phyloP scores from a whole-genome alignment of 257 asterid genomes.

The Nemophila menziesii region DNA sequence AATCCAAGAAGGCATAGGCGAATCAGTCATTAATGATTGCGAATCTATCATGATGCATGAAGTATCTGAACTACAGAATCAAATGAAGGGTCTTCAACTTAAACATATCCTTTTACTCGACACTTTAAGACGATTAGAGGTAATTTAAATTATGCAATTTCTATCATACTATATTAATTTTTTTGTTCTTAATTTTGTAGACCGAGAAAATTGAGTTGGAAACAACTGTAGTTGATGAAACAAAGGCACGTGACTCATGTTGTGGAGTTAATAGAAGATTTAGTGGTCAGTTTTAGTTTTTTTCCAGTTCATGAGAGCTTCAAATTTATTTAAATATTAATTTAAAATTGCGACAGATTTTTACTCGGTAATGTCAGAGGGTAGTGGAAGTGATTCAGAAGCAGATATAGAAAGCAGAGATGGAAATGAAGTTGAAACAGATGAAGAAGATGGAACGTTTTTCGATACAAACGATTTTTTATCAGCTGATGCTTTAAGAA shows the following conservation, averaged over 20 bases:
- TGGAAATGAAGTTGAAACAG: slow-evolving; percentile 80
- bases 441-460: slow-evolving; percentile 74
- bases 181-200: slow-evolving; percentile 33
- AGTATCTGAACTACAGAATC: slow-evolving; percentile 70
- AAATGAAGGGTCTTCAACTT: slow-evolving; percentile 65
- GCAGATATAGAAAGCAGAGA: slow-evolving; percentile 78
- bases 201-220: slow-evolving; percentile 91
- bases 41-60: slow-evolving; percentile 74
- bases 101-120: slow-evolving; percentile 84
- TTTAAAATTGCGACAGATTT: slow-evolving; percentile 46
- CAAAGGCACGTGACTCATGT: slow-evolving; percentile 89
- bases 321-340: too few species aligned
- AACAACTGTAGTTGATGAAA: slow-evolving; percentile 96
- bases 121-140: slow-evolving; percentile 90
- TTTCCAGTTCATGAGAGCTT: slow-evolving; percentile 3
- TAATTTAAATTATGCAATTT: slow-evolving; percentile 5
- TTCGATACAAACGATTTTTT: slow-evolving; percentile 86
- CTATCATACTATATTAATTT: background rate
- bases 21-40: slow-evolving; percentile 64
- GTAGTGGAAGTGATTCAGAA: slow-evolving; percentile 87
- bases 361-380: slow-evolving; percentile 93
- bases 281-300: slow-evolving; percentile 59
- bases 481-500: slow-evolving; percentile 75
- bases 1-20: slow-evolving; percentile 65
- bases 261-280: slow-evolving; percentile 89